Evolutionary conservation across 768 basidiomycete species (phyloP).

Genomic region (Hygrocybe punicea): DNA sequence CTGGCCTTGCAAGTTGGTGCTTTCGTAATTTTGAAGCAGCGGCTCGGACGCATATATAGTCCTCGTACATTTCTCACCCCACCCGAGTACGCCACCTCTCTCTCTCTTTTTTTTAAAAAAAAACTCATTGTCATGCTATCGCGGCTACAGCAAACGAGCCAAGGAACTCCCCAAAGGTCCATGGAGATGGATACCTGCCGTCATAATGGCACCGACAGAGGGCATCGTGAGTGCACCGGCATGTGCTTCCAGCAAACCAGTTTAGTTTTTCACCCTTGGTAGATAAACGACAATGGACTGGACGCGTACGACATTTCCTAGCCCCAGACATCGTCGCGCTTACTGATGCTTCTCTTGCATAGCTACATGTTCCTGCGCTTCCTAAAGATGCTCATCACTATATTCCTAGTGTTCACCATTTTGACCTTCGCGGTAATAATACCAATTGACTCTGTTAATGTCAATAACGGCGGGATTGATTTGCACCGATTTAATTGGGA

Average conservation of each 20-base stretch:
- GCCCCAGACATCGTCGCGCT: conserved; percentile 7
- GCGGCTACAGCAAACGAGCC: conserved; percentile 41
- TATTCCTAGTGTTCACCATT: conserved; percentile 52
- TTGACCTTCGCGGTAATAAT: conserved; percentile 62
- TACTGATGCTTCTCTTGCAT: background rate
- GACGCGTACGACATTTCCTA: conserved; percentile 54
- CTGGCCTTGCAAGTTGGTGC: conserved; percentile 48
- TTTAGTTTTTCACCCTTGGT: background rate
- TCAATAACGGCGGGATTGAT: conserved; percentile 32
- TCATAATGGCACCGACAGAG: conserved; percentile 39
- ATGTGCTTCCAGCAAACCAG: background rate
- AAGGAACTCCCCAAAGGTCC: conserved; percentile 41
- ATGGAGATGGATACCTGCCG: conserved; percentile 52
- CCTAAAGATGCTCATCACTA: conserved; percentile 57
- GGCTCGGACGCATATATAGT: conserved; percentile 56
- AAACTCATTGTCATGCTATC: no score
- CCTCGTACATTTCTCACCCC: conserved; percentile 63
- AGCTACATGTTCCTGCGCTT: conserved; percentile 60
- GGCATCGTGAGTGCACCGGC: conserved; percentile 41
- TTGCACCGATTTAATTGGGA: conserved; percentile 49
- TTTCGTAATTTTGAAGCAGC: conserved; percentile 55
- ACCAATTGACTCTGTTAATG: conserved; percentile 51
- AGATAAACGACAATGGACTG: conserved; percentile 60
- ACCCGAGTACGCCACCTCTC: conserved; percentile 40
- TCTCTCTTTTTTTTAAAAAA: background rate